These are phyloP conservation scores for Udeniomyces megalosporus DNA, from an alignment of 768 basidiomycete genomes.

Conservation along the genomic window DNA sequence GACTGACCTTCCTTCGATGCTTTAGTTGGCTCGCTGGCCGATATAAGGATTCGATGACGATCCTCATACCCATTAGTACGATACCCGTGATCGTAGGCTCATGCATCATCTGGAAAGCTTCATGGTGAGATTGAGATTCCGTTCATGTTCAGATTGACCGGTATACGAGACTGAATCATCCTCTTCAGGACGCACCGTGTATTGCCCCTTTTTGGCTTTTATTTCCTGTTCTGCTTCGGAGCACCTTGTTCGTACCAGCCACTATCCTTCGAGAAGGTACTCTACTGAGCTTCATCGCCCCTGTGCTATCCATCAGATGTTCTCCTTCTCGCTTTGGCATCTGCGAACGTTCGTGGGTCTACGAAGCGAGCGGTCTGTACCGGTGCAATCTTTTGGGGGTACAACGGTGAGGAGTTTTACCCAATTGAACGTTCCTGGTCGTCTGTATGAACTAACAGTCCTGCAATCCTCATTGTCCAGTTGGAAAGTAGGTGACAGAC, in stretches of 20 bases:
- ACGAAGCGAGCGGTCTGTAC: constrained; percentile 29
- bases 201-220: constrained; percentile 30
- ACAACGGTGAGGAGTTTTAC: constrained; percentile 24
- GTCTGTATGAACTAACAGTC: too few relatives aligned
- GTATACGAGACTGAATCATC: too few relatives aligned
- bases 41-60: constrained; percentile 24
- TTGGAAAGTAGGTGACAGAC: constrained; percentile 9
- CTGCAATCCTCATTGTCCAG: not conserved
- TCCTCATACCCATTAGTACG: constrained; percentile 26
- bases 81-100: constrained; percentile 30
- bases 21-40: constrained; percentile 24
- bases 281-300: too few relatives aligned
- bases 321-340: constrained; percentile 20
- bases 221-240: constrained; percentile 25
- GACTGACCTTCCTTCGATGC: constrained; percentile 23
- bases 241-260: constrained; percentile 30
- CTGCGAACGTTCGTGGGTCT: constrained; percentile 28
- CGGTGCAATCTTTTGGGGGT: constrained; percentile 28
- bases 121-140: constrained; percentile 22
- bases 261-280: constrained; percentile 12
- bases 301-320: too few relatives aligned
- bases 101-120: constrained; percentile 19
- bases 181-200: too few relatives aligned
- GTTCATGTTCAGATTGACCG: too few relatives aligned
- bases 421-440: not conserved